Percentiles rank a stretch among this genome's conserved stretches.
Conservation (phyloP, 2,329 filamentous ascomycete species). For the Aspergillus nomiae region DNA sequence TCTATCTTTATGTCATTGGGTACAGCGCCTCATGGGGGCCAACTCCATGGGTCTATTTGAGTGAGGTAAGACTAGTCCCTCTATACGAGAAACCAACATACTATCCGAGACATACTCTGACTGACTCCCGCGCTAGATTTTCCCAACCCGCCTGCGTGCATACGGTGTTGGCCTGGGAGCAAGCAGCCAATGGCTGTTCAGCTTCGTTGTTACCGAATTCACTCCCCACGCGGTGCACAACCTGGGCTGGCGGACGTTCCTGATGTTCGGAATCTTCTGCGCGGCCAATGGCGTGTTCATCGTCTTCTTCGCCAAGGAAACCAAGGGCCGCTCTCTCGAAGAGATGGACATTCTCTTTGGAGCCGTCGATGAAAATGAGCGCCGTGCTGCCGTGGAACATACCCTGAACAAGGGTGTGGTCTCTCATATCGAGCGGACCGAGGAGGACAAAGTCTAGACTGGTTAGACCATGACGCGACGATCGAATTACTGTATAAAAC, state of each 20-base stretch:
- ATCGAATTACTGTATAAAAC: not conserved
- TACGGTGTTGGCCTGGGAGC: slow-evolving; percentile 45
- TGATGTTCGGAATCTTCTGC: slow-evolving; percentile 47
- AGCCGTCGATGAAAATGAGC: slow-evolving; percentile 27
- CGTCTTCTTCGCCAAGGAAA: slow-evolving; percentile 42
- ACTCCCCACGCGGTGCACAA: slow-evolving; percentile 43
- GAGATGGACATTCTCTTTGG: slow-evolving; percentile 41
- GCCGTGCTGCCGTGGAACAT: slow-evolving; percentile 28
- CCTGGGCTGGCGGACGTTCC: slow-evolving; percentile 42
- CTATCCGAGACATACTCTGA: not conserved
- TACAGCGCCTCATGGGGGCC: slow-evolving; percentile 31
- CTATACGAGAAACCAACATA: not conserved
- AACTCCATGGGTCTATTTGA: slow-evolving; percentile 38
- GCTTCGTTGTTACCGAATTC: slow-evolving; percentile 45
- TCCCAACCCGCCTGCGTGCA: slow-evolving; percentile 42
- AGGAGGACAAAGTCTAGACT: slow-evolving; percentile 12
- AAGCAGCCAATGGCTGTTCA: slow-evolving; percentile 44
- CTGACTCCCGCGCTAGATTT: slow-evolving; percentile 29
- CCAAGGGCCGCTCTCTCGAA: slow-evolving; percentile 40
- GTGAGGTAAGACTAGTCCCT: slow-evolving; percentile 27
- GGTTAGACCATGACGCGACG: not conserved
- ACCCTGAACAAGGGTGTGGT: slow-evolving; percentile 28
- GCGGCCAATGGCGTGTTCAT: slow-evolving; percentile 39
- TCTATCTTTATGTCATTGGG: slow-evolving; percentile 50
- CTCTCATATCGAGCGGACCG: slow-evolving; percentile 24